Conservation (phyloP, 2,329 filamentous ascomycete species). For the Aspergillus sp. region DNA sequence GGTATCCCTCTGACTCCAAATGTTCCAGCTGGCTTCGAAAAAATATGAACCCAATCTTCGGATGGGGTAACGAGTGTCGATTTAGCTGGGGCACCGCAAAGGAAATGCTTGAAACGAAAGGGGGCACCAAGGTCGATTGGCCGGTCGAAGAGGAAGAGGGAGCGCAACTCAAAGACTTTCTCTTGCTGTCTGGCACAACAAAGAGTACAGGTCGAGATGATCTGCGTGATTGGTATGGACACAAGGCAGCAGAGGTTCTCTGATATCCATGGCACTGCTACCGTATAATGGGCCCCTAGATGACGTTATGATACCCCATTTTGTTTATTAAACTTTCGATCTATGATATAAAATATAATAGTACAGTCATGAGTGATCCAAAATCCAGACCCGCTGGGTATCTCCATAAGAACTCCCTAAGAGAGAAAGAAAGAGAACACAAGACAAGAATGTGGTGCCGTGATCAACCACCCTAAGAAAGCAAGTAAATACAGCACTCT, state of each 20-base stretch:
- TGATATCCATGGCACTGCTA: conserved; percentile 34
- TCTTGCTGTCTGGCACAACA: conserved; percentile 41
- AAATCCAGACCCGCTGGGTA: background rate
- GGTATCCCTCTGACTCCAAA: conserved; percentile 83
- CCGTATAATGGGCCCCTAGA: conserved; percentile 14
- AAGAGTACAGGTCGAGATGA: conserved; percentile 60
- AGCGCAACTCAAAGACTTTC: conserved; percentile 72
- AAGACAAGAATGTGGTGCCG: no score
- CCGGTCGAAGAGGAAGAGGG: conserved; percentile 67
- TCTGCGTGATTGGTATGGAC: conserved; percentile 76
- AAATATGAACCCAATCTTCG: conserved; percentile 90
- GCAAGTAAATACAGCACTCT: no score
- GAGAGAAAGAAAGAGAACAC: conserved; percentile 1
- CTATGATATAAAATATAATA: background rate
- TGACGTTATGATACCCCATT: conserved; percentile 21
- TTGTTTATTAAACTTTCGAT: background rate
- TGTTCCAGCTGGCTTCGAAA: conserved; percentile 75
- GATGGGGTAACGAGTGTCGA: conserved; percentile 87
- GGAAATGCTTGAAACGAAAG: conserved; percentile 80
- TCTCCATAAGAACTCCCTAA: conserved; percentile 1
- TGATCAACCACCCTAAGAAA: no score
- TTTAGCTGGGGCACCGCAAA: conserved; percentile 97
- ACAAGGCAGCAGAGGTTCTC: conserved; percentile 65
- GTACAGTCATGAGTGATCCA: background rate
- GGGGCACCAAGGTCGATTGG: conserved; percentile 75